These are phyloP conservation scores for Pinus taeda DNA, from an alignment of 75 land plant species.

Conservation along the genomic window DNA sequence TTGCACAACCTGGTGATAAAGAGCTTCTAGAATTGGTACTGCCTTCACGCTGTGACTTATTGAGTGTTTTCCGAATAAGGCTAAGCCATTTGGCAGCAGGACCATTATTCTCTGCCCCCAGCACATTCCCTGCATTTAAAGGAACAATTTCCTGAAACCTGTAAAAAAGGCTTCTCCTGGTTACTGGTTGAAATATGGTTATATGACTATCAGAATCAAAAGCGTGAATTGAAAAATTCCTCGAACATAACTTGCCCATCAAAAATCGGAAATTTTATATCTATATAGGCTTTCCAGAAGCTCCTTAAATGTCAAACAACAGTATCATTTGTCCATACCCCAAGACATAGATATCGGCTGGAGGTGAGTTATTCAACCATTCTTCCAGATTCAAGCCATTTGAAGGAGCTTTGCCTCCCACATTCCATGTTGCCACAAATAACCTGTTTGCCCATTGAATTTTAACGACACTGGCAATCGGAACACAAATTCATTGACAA, in stretches of 20 bases:
- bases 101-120: slow-evolving; percentile 89
- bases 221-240: too few relatives aligned
- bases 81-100: slow-evolving; percentile 85
- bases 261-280: neutral
- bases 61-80: slow-evolving; percentile 74
- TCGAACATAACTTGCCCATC: neutral
- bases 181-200: neutral
- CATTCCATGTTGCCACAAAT: slow-evolving; percentile 92
- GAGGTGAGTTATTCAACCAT: slow-evolving; percentile 75
- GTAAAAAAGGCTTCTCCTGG: slow-evolving; percentile 19
- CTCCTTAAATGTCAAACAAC: neutral
- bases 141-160: slow-evolving; percentile 97
- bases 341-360: slow-evolving; percentile 90
- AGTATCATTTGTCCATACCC: slow-evolving; percentile 50
- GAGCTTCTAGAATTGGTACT: slow-evolving; percentile 16
- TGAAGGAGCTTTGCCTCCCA: slow-evolving; percentile 88
- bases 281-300: neutral
- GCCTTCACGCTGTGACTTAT: slow-evolving; percentile 47
- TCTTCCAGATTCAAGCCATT: slow-evolving; percentile 66
- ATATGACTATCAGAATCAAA: neutral
- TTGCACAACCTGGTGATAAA: slow-evolving; percentile 11
- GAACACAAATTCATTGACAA: neutral
- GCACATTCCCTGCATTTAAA: slow-evolving; percentile 88
- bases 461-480: neutral
- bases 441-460: slow-evolving; percentile 30